Base-by-base conservation (phyloP, 1,284 basidiomycete species). In the Dichomitus squalens region DNA sequence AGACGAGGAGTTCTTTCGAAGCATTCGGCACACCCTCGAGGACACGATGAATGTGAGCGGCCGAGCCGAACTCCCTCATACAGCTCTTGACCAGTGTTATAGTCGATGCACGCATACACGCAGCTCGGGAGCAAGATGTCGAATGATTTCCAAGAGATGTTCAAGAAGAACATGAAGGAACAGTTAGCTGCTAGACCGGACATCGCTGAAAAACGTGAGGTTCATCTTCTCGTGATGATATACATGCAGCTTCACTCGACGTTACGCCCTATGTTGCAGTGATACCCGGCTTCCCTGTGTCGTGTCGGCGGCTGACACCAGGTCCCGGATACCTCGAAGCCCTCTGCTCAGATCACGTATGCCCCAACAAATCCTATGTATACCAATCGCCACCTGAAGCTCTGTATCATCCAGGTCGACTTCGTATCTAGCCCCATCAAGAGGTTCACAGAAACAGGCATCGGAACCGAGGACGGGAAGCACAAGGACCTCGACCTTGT, bases 241-340 rank as follows among this genome's bases (percentile, higher is more conserved):
- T n/a, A 16, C n/a, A 11, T 11, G 5, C 29, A n/a, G n/a, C n/a
- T n/a, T 31, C 29, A 31, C 29, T 5, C 29, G 29, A 11, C 11
- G 29, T 16, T 31, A 25, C 16, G 16, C n/a, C n/a, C n/a, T n/a
- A n/a, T n/a, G 16, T 53, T 25, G 7, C 35, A 85, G 84, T 86
- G 9, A 74, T 86, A 18, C 85, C 86, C 3, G 76, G 79, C 48
- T 87, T 87, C 63, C 73, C 79, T 2, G 80, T 85, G 12, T 77
- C 73, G 7, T 87, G 84, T 67, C 75, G 83, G 27, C 75, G 86
- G 35, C 70, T 87, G 41, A 87, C 86, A 0, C 85, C 86, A 1
- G 86, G 85, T 0, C 84, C 84, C 23, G 84, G 86, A 2, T 88
- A 86, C 67, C 75, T 88, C 29, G 84, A 87, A 64, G 81, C 86